Percentiles rank a stretch among this genome's conserved stretches.
Conservation (phyloP, 306 rosid genomes). For the Begonia fuchsioides region DNA sequence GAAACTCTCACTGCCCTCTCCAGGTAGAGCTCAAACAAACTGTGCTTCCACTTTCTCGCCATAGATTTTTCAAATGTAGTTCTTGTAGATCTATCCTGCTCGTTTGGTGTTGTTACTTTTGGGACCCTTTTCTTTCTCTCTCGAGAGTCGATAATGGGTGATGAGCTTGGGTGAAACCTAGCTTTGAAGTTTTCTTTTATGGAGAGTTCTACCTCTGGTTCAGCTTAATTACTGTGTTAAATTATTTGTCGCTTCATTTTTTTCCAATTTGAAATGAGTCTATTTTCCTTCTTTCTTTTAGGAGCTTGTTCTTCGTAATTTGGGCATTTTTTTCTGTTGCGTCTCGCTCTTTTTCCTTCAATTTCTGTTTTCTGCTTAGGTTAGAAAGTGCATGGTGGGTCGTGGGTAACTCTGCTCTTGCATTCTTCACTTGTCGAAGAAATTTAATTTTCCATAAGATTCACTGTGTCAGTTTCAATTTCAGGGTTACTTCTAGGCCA, state of each 20-base stretch:
- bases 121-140: neutral
- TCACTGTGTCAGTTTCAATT: no score
- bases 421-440: no score
- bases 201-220: neutral
- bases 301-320: neutral
- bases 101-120: neutral
- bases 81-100: neutral
- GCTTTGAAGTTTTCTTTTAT: neutral
- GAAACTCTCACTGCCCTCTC: neutral
- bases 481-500: no score
- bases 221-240: neutral
- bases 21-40: neutral
- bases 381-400: no score
- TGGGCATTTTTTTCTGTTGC: no score
- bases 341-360: no score
- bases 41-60: neutral
- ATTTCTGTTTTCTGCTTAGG: no score
- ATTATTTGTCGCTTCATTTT: neutral
- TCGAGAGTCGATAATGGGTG: neutral
- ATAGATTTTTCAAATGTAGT: neutral
- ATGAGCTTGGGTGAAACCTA: neutral
- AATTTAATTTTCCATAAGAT: no score
- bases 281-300: neutral
- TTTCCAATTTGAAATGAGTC: neutral
- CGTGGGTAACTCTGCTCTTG: no score